Evolutionary conservation across 129 eudicot species (phyloP).

Genomic region (Deinandra increscens): DNA sequence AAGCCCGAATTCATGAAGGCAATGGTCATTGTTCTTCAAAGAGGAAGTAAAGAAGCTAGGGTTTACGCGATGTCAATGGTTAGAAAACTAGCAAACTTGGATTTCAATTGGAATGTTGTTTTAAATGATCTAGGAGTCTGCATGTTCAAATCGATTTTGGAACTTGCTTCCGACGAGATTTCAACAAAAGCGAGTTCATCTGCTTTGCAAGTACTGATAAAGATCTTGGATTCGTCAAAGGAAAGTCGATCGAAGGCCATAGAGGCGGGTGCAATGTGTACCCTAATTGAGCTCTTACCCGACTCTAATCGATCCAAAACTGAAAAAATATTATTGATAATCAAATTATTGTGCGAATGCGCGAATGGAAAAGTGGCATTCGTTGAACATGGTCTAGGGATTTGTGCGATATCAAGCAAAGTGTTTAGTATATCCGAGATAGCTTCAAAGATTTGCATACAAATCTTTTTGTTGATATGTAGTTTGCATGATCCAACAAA

Average conservation of each 20-base stretch:
- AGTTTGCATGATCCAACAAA: constrained; percentile 42
- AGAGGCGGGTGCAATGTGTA: constrained; percentile 59
- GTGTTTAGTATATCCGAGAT: constrained; percentile 39
- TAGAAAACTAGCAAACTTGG: constrained; percentile 34
- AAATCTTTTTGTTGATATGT: constrained; percentile 51
- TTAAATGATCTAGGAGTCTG: constrained; percentile 47
- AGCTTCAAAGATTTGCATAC: constrained; percentile 44
- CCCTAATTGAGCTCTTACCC: constrained; percentile 57
- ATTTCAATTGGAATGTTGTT: constrained; percentile 37
- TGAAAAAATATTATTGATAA: constrained; percentile 43
- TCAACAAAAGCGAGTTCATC: constrained; percentile 45
- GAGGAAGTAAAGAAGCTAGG: constrained; percentile 62
- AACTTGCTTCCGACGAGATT: constrained; percentile 58
- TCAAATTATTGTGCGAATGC: constrained; percentile 54
- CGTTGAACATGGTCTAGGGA: constrained; percentile 49
- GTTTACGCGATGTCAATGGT: constrained; percentile 43
- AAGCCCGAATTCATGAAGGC: constrained; percentile 48
- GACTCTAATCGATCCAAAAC: constrained; percentile 50
- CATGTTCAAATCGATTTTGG: constrained; percentile 59
- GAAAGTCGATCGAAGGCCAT: constrained; percentile 49
- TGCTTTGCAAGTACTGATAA: constrained; percentile 44
- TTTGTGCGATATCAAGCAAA: constrained; percentile 50
- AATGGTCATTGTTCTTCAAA: constrained; percentile 53
- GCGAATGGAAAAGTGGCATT: constrained; percentile 57
- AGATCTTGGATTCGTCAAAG: constrained; percentile 45